Conservation (phyloP, 2,329 filamentous ascomycete genomes). For the Didymellaceae sp. region DNA sequence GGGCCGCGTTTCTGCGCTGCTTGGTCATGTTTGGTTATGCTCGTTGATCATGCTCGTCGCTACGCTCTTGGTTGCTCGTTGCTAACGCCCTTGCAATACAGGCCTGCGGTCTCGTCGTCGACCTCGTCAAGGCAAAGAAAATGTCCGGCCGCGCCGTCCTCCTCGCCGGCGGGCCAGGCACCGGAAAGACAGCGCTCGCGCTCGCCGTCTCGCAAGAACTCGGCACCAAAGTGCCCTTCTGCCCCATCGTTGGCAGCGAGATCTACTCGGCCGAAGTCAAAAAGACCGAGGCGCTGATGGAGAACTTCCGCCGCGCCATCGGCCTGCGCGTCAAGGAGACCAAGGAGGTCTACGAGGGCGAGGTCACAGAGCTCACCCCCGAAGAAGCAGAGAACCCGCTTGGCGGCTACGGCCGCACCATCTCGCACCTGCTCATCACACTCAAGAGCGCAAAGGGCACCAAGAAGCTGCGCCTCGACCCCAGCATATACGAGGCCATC, state of each 20-base stretch:
- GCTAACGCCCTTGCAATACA: slow-evolving; percentile 46
- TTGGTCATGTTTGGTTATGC: too few species aligned
- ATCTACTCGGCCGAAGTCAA: slow-evolving; percentile 98
- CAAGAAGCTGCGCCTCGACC: slow-evolving; percentile 96
- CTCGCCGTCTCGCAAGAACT: slow-evolving; percentile 96
- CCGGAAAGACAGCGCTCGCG: slow-evolving; percentile 95
- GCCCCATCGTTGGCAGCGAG: slow-evolving; percentile 96
- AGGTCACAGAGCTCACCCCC: slow-evolving; percentile 95
- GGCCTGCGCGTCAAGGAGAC: slow-evolving; percentile 95
- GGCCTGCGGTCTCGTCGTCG: slow-evolving; percentile 95
- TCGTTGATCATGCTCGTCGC: too few species aligned
- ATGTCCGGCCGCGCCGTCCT: slow-evolving; percentile 96
- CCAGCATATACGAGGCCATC: slow-evolving; percentile 98
- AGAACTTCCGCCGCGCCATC: slow-evolving; percentile 97
- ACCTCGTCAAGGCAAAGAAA: slow-evolving; percentile 93
- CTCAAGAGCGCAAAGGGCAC: slow-evolving; percentile 95
- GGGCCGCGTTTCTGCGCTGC: too few species aligned
- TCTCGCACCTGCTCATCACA: slow-evolving; percentile 92
- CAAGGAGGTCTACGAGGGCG: slow-evolving; percentile 98
- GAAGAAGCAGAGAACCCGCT: slow-evolving; percentile 98
- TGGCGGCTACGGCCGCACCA: slow-evolving; percentile 95
- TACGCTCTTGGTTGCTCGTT: too few species aligned
- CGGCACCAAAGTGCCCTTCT: slow-evolving; percentile 97
- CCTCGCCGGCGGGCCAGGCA: slow-evolving; percentile 88
- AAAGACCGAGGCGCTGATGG: slow-evolving; percentile 99